Evolutionary conservation across 306 rosid genomes (phyloP).

Genomic region (Pyrus pyrifolia): DNA sequence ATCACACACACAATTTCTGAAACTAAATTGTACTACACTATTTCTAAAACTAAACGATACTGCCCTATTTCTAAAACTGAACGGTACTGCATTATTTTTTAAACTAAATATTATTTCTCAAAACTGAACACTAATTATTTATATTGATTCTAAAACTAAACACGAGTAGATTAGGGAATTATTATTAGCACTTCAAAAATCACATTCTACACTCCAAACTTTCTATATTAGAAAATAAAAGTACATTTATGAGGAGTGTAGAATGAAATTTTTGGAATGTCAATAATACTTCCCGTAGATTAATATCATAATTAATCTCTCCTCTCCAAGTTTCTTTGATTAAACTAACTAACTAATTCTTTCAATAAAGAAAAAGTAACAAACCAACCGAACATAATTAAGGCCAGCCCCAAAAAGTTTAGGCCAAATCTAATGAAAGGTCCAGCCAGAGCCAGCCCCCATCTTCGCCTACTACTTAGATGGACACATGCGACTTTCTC

Average conservation of each 20-base stretch:
- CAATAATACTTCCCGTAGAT: background rate
- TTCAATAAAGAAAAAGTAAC: background rate
- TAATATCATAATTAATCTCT: background rate
- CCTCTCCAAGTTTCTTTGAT: background rate
- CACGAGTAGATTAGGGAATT: too few species aligned
- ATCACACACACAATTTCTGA: too few species aligned
- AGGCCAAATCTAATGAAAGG: background rate
- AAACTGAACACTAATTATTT: too few species aligned
- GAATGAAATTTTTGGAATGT: accelerated
- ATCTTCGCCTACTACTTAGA: background rate
- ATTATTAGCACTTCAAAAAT: too few species aligned
- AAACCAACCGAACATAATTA: background rate
- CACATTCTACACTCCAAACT: too few species aligned
- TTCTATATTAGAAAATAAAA: too few species aligned
- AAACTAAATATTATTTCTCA: too few species aligned
- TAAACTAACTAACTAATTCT: background rate
- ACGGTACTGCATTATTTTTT: too few species aligned
- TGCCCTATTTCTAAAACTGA: too few species aligned
- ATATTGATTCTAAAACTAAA: too few species aligned
- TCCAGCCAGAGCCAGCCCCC: background rate
- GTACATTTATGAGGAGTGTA: accelerated
- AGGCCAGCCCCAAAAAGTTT: background rate
- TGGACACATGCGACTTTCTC: constrained; percentile 17
- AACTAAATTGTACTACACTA: too few species aligned
- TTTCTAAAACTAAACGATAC: too few species aligned